Base-by-base conservation (phyloP, 2,329 filamentous ascomycete species). In the Colletotrichum brevisporum region DNA sequence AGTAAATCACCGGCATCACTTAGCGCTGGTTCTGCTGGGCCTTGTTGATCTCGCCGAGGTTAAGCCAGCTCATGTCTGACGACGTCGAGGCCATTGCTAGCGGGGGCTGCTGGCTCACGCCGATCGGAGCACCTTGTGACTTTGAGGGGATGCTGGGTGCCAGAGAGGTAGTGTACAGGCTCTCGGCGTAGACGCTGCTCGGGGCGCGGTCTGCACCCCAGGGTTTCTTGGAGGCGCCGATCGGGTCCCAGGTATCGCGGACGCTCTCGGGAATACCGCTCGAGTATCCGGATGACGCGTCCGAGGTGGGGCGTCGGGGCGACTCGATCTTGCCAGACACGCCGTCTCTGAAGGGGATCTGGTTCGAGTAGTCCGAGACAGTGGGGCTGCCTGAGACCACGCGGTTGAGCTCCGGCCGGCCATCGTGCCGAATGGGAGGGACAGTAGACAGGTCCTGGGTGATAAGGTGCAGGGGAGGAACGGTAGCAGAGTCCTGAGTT, bases 51-150 rank as follows among this genome's bases (percentile, higher is more conserved):
- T 87, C 86, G 54, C 89, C 90, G 18, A 94, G 84, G 75, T 94
- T 94, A 71, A 95, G 81, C 92, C 92, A 95, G 80, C 91, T 93
- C 91, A 94, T 93, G 78, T 94, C 92, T 58, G 85, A 86, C 13
- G 86, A 85, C 6, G 82, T 83, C 27, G 83, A 78, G 55, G 86
- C 83, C 79, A 81, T 84, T 24, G 81, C 78, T 36, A 88, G 81
- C 73, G 86, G 86, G 18, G 85, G 85, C 72, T 87, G 85, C 59
- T 78, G 80, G 75, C 82, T 86, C 66, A 85, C 76, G 51, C 78
- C 81, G n/a, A 74, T 76, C 6, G 75, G 74, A 62, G 64, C 69
- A 47, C 77, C 74, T 18, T 77, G 74, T n/a, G 77, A 74, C 39
- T 76, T 73, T 13, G 74, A 73, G 18, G 81, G 76, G 2, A 75